A percentile compares a stretch with the other conserved stretches of the same genome.
These are phyloP conservation scores for Hyphopichia pseudoburtonii DNA, from an alignment of 1,139 yeast species.

Conservation along the genomic window DNA sequence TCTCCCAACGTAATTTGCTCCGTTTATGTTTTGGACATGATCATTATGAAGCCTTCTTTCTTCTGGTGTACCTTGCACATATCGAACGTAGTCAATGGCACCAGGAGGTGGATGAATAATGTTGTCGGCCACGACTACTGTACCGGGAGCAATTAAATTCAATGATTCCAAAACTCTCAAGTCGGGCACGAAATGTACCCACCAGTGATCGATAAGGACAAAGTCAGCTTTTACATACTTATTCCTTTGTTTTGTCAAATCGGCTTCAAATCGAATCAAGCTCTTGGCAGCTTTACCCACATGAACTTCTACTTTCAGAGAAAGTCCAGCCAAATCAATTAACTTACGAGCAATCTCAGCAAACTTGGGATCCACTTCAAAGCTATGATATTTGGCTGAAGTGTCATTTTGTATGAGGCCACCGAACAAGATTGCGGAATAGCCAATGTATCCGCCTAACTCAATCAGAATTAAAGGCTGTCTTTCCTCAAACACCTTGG, in stretches of 20 bases:
- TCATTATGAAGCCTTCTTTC: conserved; percentile 31
- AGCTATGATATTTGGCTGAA: conserved; percentile 35
- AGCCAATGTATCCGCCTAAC: conserved; percentile 47
- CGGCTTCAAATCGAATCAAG: conserved; percentile 25
- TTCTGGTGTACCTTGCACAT: conserved; percentile 39
- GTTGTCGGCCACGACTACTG: conserved; percentile 43
- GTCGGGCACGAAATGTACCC: conserved; percentile 41
- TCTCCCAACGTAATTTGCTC: conserved; percentile 32
- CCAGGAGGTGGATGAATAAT: conserved; percentile 32
- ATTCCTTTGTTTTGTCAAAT: conserved; percentile 10
- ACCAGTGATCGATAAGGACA: conserved; percentile 44
- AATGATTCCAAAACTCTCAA: conserved; percentile 42
- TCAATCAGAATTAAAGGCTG: conserved; percentile 40
- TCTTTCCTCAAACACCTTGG: conserved; percentile 20
- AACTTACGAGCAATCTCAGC: conserved; percentile 33
- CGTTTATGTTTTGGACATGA: conserved; percentile 24
- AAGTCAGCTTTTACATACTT: conserved; percentile 24
- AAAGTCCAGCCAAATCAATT: conserved; percentile 38
- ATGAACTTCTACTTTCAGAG: conserved; percentile 29
- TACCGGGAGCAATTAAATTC: conserved; percentile 40
- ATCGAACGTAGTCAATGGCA: conserved; percentile 40
- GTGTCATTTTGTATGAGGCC: conserved; percentile 21
- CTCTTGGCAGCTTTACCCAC: conserved; percentile 36
- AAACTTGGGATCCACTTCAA: conserved; percentile 33
- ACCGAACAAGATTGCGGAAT: conserved; percentile 41